Evolutionary conservation across 257 asterid species (phyloP), one percentile per base, ranked within the genome.

Genomic region (Capsicum baccatum): DNA sequence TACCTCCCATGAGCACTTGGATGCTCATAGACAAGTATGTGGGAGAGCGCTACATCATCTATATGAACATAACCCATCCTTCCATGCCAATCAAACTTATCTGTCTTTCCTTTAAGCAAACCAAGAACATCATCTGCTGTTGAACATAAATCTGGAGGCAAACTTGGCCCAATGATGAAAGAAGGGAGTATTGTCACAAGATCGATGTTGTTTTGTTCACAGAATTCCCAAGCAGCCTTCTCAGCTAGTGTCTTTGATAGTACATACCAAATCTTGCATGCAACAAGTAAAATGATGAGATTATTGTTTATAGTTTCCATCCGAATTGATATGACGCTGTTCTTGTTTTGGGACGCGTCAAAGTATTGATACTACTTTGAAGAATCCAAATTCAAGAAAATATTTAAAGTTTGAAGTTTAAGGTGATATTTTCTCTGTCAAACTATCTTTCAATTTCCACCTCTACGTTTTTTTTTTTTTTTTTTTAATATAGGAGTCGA

Each of bases 21-120:
- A 2, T 82, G 87, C 93, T 96, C 98, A 19, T 89, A 94, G 4
- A 91, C 88, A 33, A 94, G 91, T 84, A 94, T 92, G 81, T 96
- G 99, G 88, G 93, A 85, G 17, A 74, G 48, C 3, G 98, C 98
- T 19, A 96, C 99, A 37, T 96, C 99, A 11, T 96, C 99, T 1
- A 96, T 94, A 84, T 96, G 97, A 42, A 94, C 98, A 78, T 93
- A 96, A 73, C 98, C 98, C 98, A 96, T 96, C 86, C 98, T 89
- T 85, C 99, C 99, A 68, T 95, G 95, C 90, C 90, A 87, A 9
- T 91, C 86, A 50, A 96, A 96, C 84, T 87, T 96, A 17, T 90
- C 88, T 0, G 89, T 92, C 87, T 90, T 95, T 26, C 98, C 98
- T 86, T 74, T 92, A 79, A 96, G 96, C 91, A 96, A 84, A 83